Conservation (phyloP, 352 stramenopile species). For the Thalassiosira exigua region DNA sequence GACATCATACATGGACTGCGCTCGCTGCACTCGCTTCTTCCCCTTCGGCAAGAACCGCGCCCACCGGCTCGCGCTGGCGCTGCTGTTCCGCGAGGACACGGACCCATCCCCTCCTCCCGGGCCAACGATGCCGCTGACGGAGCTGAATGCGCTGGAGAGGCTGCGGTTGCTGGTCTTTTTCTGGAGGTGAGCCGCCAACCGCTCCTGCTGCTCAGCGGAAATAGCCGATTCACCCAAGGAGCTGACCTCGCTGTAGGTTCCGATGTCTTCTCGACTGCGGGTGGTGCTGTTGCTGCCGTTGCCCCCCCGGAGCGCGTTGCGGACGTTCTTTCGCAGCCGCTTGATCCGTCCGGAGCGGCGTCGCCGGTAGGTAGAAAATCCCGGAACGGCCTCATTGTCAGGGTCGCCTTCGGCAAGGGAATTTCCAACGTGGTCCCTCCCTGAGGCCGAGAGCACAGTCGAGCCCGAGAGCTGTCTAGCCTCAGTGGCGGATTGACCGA, state of each 20-base stretch:
- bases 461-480: too few species aligned
- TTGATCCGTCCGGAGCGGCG: slow-evolving; percentile 1
- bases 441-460: too few species aligned
- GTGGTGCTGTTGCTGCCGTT: background rate
- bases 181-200: background rate
- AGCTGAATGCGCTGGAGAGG: slow-evolving; percentile 14
- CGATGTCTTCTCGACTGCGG: background rate
- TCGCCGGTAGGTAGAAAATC: slow-evolving; percentile 7
- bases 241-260: background rate
- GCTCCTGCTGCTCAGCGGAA: background rate
- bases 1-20: background rate
- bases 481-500: too few species aligned
- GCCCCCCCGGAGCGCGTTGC: background rate
- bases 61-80: background rate
- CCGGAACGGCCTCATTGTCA: background rate
- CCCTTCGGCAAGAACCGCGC: background rate
- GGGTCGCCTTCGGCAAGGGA: background rate
- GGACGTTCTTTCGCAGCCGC: slow-evolving; percentile 3
- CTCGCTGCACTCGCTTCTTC: background rate
- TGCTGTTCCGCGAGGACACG: background rate
- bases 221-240: background rate
- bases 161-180: background rate
- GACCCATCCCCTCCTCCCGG: too few species aligned
- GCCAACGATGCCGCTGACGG: background rate
- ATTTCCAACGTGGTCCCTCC: background rate